These are phyloP conservation scores for Arachnomyces sp. DNA, from an alignment of 2,329 filamentous ascomycete species.

Conservation along the genomic window DNA sequence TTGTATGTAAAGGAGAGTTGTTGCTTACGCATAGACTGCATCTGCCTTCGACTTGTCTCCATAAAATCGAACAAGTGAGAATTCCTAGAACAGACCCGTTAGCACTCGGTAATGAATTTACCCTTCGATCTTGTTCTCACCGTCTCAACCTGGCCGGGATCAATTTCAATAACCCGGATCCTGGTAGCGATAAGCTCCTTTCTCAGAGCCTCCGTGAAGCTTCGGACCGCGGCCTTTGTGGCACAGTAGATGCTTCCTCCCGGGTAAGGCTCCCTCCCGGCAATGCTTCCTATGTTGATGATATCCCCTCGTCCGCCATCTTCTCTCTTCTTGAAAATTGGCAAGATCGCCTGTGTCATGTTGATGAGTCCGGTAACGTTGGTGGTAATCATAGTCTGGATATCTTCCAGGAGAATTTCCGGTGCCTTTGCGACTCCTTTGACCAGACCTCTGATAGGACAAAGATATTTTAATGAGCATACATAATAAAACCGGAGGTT, in stretches of 20 bases:
- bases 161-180: constrained; percentile 78
- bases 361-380: constrained; percentile 94
- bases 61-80: constrained; percentile 79
- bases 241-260: constrained; percentile 90
- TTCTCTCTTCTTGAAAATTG: constrained; percentile 63
- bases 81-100: constrained; percentile 51
- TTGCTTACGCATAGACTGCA: constrained; percentile 70
- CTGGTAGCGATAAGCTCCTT: constrained; percentile 75
- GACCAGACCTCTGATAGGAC: constrained; percentile 63
- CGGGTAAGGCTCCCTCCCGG: constrained; percentile 77
- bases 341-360: constrained; percentile 87
- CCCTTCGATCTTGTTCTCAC: constrained; percentile 33
- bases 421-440: constrained; percentile 82
- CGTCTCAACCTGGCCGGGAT: constrained; percentile 89
- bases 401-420: constrained; percentile 72
- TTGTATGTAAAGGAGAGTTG: neutral
- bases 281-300: constrained; percentile 90
- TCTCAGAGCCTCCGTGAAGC: constrained; percentile 74
- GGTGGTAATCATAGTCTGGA: constrained; percentile 79
- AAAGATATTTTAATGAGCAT: constrained; percentile 9
- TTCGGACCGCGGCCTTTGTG: constrained; percentile 79
- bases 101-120: constrained; percentile 9
- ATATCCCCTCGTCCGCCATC: constrained; percentile 81
- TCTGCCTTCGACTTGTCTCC: constrained; percentile 86
- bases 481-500: neutral